phyloP scores from a whole-genome alignment of 108 stramenopile species.

The Skeletonema costatum region DNA sequence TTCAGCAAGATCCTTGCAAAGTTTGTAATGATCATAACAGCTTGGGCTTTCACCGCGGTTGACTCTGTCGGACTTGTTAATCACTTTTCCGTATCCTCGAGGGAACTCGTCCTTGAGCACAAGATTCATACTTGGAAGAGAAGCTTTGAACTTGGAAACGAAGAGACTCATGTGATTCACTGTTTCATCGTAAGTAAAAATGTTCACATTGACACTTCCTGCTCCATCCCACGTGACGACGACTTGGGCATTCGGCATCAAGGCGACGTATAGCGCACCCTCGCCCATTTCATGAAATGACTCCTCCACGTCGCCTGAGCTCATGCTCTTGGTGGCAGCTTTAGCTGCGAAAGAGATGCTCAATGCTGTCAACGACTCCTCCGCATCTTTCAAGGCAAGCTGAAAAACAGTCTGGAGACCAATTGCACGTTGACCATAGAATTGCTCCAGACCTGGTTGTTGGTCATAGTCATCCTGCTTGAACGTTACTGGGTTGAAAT shows the following conservation, averaged over 20 bases:
- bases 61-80: constrained; percentile 40
- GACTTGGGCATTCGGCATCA: constrained; percentile 34
- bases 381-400: constrained; percentile 24
- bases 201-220: constrained; percentile 56
- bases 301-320: neutral
- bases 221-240: constrained; percentile 67
- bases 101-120: constrained; percentile 64
- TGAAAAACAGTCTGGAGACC: constrained; percentile 67
- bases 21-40: constrained; percentile 47
- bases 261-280: constrained; percentile 48
- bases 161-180: constrained; percentile 21
- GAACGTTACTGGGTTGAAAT: constrained; percentile 38
- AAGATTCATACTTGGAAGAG: constrained; percentile 24
- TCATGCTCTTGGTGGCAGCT: constrained; percentile 12
- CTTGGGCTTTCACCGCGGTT: constrained; percentile 40
- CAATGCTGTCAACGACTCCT: constrained; percentile 15
- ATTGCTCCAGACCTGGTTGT: constrained; percentile 57
- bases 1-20: constrained; percentile 21
- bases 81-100: constrained; percentile 56
- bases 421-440: constrained; percentile 56
- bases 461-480: constrained; percentile 64
- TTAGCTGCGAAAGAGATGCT: too few relatives aligned
- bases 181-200: constrained; percentile 57
- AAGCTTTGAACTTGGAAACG: constrained; percentile 20
- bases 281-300: constrained; percentile 55